Evolutionary conservation across 495 filamentous ascomycete species (phyloP), one percentile per base, ranked within the genome.

Genomic region (Aspergillus indologenus): DNA sequence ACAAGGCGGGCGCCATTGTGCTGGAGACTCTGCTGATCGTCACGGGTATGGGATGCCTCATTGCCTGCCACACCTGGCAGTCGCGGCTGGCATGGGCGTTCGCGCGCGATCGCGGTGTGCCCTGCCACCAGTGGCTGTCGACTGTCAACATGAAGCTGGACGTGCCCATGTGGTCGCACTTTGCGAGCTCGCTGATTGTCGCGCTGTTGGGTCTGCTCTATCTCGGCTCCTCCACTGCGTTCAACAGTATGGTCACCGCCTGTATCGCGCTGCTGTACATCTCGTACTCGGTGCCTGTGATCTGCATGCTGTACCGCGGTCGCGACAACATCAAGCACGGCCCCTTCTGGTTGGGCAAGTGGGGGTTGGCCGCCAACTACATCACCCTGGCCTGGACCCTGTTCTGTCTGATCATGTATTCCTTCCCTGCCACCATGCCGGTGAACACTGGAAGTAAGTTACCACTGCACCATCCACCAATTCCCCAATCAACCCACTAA

Each of bases 21-120:
- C 61, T 87, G 14, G 80, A 83, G 53, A 68, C 73, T 11, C 59
- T 87, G 58, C 72, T 87, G 51, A 73, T 85, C 29, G 75, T 78
- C 12, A 85, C 84, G 0, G 81, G 81, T 4, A 64, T 84, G 11
- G 80, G 79, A 19, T 86, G 82, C 56, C 74, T 79, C 43, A 73
- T 85, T 45, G 81, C 83, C 5, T 69, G 64, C 53, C 84, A 87
- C 54, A 82, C 81, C 2, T 82, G 79, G 78, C 82, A 85, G 60
- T 77, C 74, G 24, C 76, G 85, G 0, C 72, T 87, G 14, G 81
- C 77, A 51, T 87, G 85, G 84, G 79, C 78, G 24, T 86, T 86
- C 61, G 77, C 85, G 11, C 76, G 85, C 18, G 85, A 87, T 61
- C 64, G 75, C 20, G 84, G 82, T 11, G 60, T 87, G 2, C 84